Evolutionary conservation across 2,329 filamentous ascomycete species (phyloP), one percentile per base, ranked within the genome.

Genomic region (Juglanconis sp.): DNA sequence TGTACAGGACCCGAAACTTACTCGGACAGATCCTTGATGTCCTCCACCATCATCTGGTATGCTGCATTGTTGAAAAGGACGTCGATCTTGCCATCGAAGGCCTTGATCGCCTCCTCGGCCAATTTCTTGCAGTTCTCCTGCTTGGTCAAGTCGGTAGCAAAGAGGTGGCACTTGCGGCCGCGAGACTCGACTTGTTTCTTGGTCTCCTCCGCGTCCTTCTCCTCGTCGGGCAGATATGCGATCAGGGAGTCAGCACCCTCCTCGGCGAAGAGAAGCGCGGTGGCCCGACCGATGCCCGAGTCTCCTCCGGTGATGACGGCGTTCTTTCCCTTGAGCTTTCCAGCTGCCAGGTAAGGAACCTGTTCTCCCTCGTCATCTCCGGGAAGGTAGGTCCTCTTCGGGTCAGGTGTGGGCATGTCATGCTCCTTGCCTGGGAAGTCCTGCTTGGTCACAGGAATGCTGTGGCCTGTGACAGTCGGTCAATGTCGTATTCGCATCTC

Each of bases 281-380:
- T 84, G 1, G 91, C 87, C 42, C 89, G 85, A 6, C 91, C 90
- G 65, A 95, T 94, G 1, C 91, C 90, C 6, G 84, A 88, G 73
- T 94, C 90, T 3, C 91, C 91, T 15, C 90, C 90, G 0, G 91
- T 94, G 68, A 95, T 94, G 60, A 95, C 74, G 7, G 90, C 90
- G 61, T 85, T 89, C 74, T 88, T 90, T 63, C 86, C 90, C 68
- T 84, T 74, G 6, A 95, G 83, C 76, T 95, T 96, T 53, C 86
- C 87, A 1, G 90, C 88, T 4, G 89, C 84, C 70, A 87, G 86
- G 77, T 95, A 94, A 52, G 81, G 82, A 68, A 89, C 84, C 66
- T 84, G 87, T 11, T 85, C 85, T 42, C 88, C 87, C 61, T 89
- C 84, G 36, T 52, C 31, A 17, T 83, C 81, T 13, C 59, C 59